Evolutionary conservation across 176 grass and related monocot species (phyloP), one percentile per base, ranked within the genome.

Genomic region (Oryza longistaminata): DNA sequence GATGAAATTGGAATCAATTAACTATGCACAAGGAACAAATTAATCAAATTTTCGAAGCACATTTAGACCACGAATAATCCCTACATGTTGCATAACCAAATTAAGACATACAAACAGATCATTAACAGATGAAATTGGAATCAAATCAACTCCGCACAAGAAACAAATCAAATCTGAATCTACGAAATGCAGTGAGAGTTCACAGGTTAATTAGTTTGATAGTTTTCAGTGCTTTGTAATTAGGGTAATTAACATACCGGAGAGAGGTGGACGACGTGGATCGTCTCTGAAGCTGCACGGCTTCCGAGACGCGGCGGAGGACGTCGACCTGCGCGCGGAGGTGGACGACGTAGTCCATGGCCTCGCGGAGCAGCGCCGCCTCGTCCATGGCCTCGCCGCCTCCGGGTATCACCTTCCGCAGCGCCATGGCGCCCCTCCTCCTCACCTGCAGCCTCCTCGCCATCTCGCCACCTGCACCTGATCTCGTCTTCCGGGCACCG

Each of bases 271-370:
- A 83, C 60, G 45, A 1, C 70, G 25, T 73, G 70, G 82, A 83
- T 66, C 39, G 71, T 64, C 9, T 24, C 58, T 31, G 29, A 31
- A 31, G 29, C 29, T 88, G 74, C 46, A 81, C 67, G 6, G 83
- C 81, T 19, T 71, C 78, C 11, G 90, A 85, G 55, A 97, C 69
- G 46, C 35, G 70, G 70, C 85, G 82, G 85, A 97, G 89, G 40
- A 97, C 69, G 53, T 97, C 86, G 9, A 92, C 94, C 76, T 94
- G 92, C 1, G 90, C 83, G 60, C 82, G 78, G 9, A 97, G 88
- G 33, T 89, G 88, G 37, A 88, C 66, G 17, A 87, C 80, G 43
- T 97, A 94, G 68, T 97, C 94, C 68, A 97, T 55, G 71, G 90
- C 62, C 25, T 97, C 94, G 21, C 68, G 87, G 35, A 97, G 55